Percentiles rank a stretch among this genome's conserved stretches.
Evolutionary conservation across 108 stramenopile species (phyloP).

Genomic region (Pseudonitzschia delicatissima): DNA sequence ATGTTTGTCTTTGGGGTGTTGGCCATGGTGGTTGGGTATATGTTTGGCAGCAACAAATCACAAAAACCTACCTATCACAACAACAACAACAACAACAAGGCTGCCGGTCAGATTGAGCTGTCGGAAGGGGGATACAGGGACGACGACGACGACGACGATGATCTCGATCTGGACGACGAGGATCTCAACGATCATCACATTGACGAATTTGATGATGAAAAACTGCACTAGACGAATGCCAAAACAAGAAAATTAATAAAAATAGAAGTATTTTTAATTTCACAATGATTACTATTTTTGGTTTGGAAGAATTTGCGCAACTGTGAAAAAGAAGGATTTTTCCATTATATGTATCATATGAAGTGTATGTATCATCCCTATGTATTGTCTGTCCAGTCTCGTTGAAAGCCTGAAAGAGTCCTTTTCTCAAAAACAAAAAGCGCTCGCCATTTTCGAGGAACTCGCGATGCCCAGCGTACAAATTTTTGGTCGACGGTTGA

Average conservation of each 20-base stretch:
- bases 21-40: neutral
- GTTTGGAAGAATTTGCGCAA: too few species aligned
- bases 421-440: too few species aligned
- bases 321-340: too few species aligned
- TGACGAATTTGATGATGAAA: neutral
- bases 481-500: neutral
- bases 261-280: too few species aligned
- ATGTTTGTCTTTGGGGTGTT: neutral
- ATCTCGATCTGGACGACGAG: conserved; percentile 11
- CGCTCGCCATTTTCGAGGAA: too few species aligned
- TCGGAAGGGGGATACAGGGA: conserved; percentile 10
- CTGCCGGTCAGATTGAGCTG: neutral
- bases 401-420: too few species aligned
- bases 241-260: neutral
- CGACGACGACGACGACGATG: conserved; percentile 17
- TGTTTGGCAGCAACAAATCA: neutral
- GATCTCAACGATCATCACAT: conserved; percentile 14
- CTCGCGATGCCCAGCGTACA: too few species aligned
- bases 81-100: conserved; percentile 15
- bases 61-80: conserved; percentile 6
- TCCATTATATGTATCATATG: too few species aligned
- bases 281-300: too few species aligned
- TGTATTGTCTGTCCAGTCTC: too few species aligned
- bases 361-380: too few species aligned
- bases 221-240: neutral